Base-by-base conservation (phyloP, 257 asterid genomes). In the Lantana camara region DNA sequence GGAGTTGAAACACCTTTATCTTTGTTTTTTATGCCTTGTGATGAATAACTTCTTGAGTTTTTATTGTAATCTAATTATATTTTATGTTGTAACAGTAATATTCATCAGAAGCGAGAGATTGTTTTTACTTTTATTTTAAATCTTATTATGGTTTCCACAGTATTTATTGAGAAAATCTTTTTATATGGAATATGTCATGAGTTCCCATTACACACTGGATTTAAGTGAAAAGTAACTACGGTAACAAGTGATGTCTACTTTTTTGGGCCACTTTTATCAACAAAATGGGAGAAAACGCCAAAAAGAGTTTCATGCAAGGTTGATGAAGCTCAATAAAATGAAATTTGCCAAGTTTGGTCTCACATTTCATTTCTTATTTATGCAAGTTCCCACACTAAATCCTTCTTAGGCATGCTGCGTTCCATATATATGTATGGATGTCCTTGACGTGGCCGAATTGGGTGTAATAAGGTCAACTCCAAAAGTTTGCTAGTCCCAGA, bases 1-100 rank as follows among this genome's bases (percentile, higher is more conserved):
- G 66, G 68, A 57, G 50, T 5, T 71, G 46, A 63, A 59, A 45
- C 52, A 16, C 60, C 44, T 68, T 29, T 59, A 47, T 63, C 63
- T 72, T 63, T 47, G 27, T n/a, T 49, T 10, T 29, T 59, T 24
- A 30, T 75, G 23, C 34, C 59, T 41, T 50, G 13, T 4, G 52
- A 42, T 57, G 64, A 60, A 50, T 73, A 38, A 27, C 40, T 8
- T 14, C 16, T 32, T 52, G 10, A 14, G 7, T 29, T 44, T 15
- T 35, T 34, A 35, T 20, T 17, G 50, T 62, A 27, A 55, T 22
- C 7, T 68, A 54, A 41, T 27, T 60, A 47, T 32, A 13, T 35
- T 23, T 41, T 29, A 34, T 50, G 45, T 47, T 53, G 20, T 40
- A 22, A 34, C 42, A 13, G 52, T 20, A 23, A 21, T 7, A 22